phyloP scores from a whole-genome alignment of 768 basidiomycete species.

The Paxillus involutus region DNA sequence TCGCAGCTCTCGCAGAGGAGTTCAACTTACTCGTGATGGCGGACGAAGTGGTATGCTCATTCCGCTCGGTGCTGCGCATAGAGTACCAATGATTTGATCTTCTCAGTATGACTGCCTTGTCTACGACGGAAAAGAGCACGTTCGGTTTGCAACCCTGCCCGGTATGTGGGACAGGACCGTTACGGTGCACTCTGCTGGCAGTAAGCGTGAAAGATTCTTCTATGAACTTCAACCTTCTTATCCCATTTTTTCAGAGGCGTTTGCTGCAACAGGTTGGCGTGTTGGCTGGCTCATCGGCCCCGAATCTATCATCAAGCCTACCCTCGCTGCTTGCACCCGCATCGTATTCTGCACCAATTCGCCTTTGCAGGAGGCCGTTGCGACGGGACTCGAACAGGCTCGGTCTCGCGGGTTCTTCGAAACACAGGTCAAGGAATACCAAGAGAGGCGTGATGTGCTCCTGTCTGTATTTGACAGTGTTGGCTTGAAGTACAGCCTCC shows the following conservation, averaged over 20 bases:
- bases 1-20: conserved; percentile 87
- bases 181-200: conserved; percentile 94
- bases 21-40: conserved; percentile 90
- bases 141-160: conserved; percentile 90
- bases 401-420: conserved; percentile 73
- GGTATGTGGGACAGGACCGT: conserved; percentile 99
- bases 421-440: conserved; percentile 73
- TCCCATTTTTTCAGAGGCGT: conserved; percentile 62
- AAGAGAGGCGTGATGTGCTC: conserved; percentile 75
- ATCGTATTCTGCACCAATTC: conserved; percentile 96
- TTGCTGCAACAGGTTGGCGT: conserved; percentile 97
- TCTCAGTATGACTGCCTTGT: conserved; percentile 89
- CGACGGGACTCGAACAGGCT: conserved; percentile 84
- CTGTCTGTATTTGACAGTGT: conserved; percentile 77
- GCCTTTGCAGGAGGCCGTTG: conserved; percentile 92
- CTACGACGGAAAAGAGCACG: conserved; percentile 84
- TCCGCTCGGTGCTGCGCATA: background rate
- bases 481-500: conserved; percentile 82
- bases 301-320: conserved; percentile 75
- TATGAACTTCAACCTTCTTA: background rate
- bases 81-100: background rate
- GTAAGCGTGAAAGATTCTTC: conserved; percentile 43
- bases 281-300: conserved; percentile 96
- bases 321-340: conserved; percentile 87
- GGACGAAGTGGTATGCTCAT: conserved; percentile 85